phyloP scores from a whole-genome alignment of 441 rosid genomes.

The Aquilaria agallochum region DNA sequence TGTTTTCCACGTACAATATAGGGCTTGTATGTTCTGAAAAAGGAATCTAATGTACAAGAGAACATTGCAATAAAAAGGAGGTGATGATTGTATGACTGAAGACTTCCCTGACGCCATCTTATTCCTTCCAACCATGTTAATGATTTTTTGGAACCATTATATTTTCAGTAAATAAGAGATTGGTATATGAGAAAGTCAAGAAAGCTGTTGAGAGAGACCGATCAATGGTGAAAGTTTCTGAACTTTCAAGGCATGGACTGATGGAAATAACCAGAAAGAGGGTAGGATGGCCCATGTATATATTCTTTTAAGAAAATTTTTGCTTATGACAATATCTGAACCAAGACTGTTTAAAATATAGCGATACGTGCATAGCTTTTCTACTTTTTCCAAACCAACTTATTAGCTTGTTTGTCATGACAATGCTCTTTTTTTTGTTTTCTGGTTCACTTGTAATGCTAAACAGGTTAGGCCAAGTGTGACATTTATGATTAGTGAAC shows the following conservation, averaged over 20 bases:
- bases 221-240: conserved; percentile 85
- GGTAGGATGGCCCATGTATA: conserved; percentile 36
- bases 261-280: conserved; percentile 99
- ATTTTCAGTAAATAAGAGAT: conserved; percentile 82
- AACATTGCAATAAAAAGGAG: no score
- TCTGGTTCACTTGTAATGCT: conserved; percentile 4
- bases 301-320: conserved; percentile 5
- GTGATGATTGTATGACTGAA: no score
- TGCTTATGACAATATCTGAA: no score
- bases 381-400: no score
- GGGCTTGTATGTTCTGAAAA: no score
- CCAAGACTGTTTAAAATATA: no score
- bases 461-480: conserved; percentile 97
- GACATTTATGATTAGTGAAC: conserved; percentile 93
- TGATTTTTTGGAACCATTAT: conserved; percentile 11
- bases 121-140: neutral
- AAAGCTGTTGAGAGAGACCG: conserved; percentile 90
- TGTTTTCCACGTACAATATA: no score
- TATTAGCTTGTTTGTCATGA: no score
- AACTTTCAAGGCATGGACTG: conserved; percentile 89
- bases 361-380: no score
- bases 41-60: no score
- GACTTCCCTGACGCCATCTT: no score
- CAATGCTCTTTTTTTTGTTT: no score
- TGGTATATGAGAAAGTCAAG: conserved; percentile 89